phyloP scores from a whole-genome alignment of 371 early-diverging fungal genomes.

The Rhizopus microsporus region DNA sequence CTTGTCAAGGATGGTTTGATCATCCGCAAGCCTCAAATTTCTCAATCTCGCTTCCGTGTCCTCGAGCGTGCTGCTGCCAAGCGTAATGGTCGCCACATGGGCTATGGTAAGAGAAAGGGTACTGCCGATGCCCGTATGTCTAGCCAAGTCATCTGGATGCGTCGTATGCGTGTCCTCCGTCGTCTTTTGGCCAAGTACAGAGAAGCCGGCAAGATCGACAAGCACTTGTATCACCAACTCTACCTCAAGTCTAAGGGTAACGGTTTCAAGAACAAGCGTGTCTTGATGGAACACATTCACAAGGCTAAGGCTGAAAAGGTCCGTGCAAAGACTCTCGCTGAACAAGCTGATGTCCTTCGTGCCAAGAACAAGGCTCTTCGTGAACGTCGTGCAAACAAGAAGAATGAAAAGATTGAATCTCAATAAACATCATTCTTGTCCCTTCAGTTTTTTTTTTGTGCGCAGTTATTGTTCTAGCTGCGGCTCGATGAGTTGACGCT shows the following conservation, averaged over 20 bases:
- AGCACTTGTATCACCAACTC: constrained; percentile 96
- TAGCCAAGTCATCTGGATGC: constrained; percentile 97
- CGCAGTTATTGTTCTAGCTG: background rate
- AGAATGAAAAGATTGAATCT: constrained; percentile 62
- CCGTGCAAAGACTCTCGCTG: constrained; percentile 92
- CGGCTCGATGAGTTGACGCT: too few relatives aligned
- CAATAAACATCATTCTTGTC: constrained; percentile 3
- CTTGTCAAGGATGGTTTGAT: constrained; percentile 86
- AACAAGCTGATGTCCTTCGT: constrained; percentile 99
- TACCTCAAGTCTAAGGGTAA: constrained; percentile 99
- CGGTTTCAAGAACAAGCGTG: constrained; percentile 99
- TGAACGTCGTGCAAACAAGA: constrained; percentile 91
- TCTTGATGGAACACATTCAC: constrained; percentile 99
- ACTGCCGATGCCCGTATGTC: constrained; percentile 99
- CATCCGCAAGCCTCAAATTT: constrained; percentile 93
- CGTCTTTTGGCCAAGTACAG: constrained; percentile 98
- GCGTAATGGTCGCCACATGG: constrained; percentile 99
- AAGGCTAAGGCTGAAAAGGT: constrained; percentile 99
- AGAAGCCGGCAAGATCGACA: constrained; percentile 97
- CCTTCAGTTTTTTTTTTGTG: background rate
- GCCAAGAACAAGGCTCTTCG: constrained; percentile 95
- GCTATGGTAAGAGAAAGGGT: constrained; percentile 98
- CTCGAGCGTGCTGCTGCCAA: constrained; percentile 94
- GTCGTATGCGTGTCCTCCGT: constrained; percentile 98
- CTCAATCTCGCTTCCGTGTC: constrained; percentile 96